A percentile compares a stretch with the other conserved stretches of the same genome.
Evolutionary conservation across 495 filamentous ascomycete genomes (phyloP).

Genomic region (Aspergillus campestris): DNA sequence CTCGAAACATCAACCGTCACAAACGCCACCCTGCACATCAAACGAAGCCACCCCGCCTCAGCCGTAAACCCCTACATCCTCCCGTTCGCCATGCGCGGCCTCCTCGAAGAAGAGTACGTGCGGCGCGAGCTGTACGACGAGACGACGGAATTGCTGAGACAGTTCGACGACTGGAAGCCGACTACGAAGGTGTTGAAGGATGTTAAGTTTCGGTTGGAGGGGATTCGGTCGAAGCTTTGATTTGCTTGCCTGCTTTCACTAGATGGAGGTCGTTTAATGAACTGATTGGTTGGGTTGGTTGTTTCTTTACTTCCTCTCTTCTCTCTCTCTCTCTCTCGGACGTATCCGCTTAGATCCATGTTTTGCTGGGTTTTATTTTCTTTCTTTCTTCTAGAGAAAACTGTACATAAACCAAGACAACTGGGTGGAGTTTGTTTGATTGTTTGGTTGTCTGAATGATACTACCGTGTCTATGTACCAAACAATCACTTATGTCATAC

Average conservation of each 20-base stretch:
- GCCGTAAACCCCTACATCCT: constrained; percentile 76
- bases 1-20: constrained; percentile 69
- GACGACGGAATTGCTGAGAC: constrained; percentile 65
- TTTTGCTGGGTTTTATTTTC: too few relatives aligned
- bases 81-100: constrained; percentile 87
- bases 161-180: constrained; percentile 94
- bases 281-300: too few relatives aligned
- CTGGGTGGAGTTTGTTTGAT: too few relatives aligned
- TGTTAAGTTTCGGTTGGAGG: constrained; percentile 92
- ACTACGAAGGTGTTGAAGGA: constrained; percentile 83
- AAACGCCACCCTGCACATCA: constrained; percentile 41
- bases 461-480: too few relatives aligned
- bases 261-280: too few relatives aligned
- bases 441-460: too few relatives aligned
- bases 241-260: background rate
- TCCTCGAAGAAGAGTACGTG: constrained; percentile 89
- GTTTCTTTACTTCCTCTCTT: too few relatives aligned
- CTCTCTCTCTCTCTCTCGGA: too few relatives aligned
- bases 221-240: constrained; percentile 74
- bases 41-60: constrained; percentile 42
- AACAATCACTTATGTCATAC: too few relatives aligned
- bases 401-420: too few relatives aligned
- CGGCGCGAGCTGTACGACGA: constrained; percentile 68
- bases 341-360: too few relatives aligned
- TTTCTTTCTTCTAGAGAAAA: too few relatives aligned